phyloP scores from a whole-genome alignment of 495 filamentous ascomycete species.

The Cudoniella acicularis region DNA sequence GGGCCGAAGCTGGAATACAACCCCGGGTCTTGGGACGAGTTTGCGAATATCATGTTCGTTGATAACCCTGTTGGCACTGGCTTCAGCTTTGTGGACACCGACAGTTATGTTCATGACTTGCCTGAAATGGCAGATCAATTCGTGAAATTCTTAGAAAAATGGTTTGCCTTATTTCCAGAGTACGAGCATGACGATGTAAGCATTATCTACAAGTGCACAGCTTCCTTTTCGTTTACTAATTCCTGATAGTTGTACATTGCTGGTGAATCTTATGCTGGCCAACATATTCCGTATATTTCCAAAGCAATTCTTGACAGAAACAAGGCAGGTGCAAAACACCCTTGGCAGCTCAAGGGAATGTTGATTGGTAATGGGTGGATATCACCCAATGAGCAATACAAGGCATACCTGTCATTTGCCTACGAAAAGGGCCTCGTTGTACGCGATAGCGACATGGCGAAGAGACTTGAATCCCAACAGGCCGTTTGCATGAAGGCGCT shows the following conservation, averaged over 20 bases:
- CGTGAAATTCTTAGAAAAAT: conserved; percentile 83
- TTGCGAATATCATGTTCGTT: conserved; percentile 92
- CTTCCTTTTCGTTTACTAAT: conserved; percentile 4
- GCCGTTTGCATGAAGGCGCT: conserved; percentile 58
- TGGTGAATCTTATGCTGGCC: conserved; percentile 94
- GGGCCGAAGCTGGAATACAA: conserved; percentile 74
- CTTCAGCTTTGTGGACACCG: conserved; percentile 88
- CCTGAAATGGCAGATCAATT: conserved; percentile 88
- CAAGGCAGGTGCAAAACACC: conserved; percentile 36
- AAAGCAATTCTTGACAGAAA: conserved; percentile 84
- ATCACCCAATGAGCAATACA: conserved; percentile 83
- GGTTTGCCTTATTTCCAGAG: conserved; percentile 85
- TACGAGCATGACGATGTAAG: conserved; percentile 91
- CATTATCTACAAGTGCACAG: conserved; percentile 10
- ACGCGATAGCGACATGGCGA: conserved; percentile 58
- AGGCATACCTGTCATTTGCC: conserved; percentile 76
- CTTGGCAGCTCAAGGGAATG: conserved; percentile 83
- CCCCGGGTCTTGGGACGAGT: conserved; percentile 93
- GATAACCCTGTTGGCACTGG: conserved; percentile 96
- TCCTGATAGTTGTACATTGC: conserved; percentile 78
- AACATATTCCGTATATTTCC: conserved; percentile 96
- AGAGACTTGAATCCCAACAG: conserved; percentile 65
- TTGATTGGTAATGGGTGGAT: conserved; percentile 98
- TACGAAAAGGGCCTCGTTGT: conserved; percentile 70
- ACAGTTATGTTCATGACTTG: conserved; percentile 80